Evolutionary conservation across 305 asterid genomes (phyloP), one percentile per base, ranked within the genome.

Genomic region (Plantago coronopus): DNA sequence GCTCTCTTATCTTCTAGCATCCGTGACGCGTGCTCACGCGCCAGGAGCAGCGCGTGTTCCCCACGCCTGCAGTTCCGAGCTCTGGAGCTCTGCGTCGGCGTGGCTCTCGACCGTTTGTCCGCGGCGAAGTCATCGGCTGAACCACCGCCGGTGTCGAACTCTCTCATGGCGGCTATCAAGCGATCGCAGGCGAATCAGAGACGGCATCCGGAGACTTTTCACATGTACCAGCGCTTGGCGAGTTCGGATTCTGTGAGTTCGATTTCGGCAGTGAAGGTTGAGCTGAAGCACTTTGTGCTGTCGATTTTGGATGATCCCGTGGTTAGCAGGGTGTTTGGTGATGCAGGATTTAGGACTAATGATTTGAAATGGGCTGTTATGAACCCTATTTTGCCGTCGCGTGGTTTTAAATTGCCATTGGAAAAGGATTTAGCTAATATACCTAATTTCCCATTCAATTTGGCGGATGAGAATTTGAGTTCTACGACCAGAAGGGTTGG

Each of bases 121-220:
- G 68, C 71, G 51, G 67, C 94, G 3, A 85, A 83, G 66, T 53
- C 67, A 3, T 7, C 38, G 68, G 71, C 34, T 7, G 10, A 11
- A 12, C 5, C 7, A 50, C 95, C 87, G 70, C 82, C 81, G 45
- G 79, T 91, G 17, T 82, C 96, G 50, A 91, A 91, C 75, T 86
- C 98, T 1, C 75, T 91, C 59, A 91, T 88, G 98, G 91, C 98
- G 5, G 98, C 98, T 5, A 86, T 91, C 59, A 91, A 88, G 82
- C 76, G 98, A 29, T 84, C 98, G 7, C 98, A 91, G 21, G 98
- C 95, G 21, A 82, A 84, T 62, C 98, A 91, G 78, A 72, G 96
- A 17, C 83, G 98, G 31, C 89, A 85, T 55, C 96, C 96, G 1
- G 98, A 88, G 3, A 91, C 94, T 7, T 88, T 91, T 17, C 95